phyloP scores from a whole-genome alignment of 345 rosid species.

The Gossypium thurberi region DNA sequence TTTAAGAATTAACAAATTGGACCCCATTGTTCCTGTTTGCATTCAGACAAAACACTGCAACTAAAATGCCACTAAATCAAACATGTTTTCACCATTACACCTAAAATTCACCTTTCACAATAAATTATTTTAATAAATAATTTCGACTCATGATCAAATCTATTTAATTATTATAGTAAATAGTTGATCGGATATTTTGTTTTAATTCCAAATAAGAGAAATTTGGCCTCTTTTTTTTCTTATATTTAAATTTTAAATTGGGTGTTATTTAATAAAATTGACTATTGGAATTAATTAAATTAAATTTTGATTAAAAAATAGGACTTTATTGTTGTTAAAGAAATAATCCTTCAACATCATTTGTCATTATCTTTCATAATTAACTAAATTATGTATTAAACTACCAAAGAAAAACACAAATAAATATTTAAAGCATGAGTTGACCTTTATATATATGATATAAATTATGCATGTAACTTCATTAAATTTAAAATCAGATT shows the following conservation, averaged over 20 bases:
- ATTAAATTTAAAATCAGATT: not conserved
- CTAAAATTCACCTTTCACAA: not conserved
- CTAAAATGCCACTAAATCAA: constrained; percentile 19
- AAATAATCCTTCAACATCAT: not conserved
- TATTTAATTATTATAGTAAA: no score
- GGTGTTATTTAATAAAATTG: no score
- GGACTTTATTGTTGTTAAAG: not conserved
- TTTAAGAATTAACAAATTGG: constrained; percentile 47
- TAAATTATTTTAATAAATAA: no score
- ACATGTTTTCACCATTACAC: not conserved
- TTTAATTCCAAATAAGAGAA: no score
- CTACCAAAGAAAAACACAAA: not conserved
- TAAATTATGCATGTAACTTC: not conserved
- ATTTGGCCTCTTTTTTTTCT: no score
- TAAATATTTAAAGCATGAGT: not conserved
- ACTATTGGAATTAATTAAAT: no score
- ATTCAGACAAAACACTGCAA: constrained; percentile 40
- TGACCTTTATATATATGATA: not conserved
- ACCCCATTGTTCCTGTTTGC: constrained; percentile 21
- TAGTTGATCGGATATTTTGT: not conserved
- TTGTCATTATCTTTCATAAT: not conserved
- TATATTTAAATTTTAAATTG: no score
- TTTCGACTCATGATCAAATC: no score
- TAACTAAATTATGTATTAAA: not conserved
- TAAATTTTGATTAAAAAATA: no score